These are phyloP conservation scores for Xerocomellus chrysenteron DNA, from an alignment of 768 basidiomycete species.

Conservation along the genomic window DNA sequence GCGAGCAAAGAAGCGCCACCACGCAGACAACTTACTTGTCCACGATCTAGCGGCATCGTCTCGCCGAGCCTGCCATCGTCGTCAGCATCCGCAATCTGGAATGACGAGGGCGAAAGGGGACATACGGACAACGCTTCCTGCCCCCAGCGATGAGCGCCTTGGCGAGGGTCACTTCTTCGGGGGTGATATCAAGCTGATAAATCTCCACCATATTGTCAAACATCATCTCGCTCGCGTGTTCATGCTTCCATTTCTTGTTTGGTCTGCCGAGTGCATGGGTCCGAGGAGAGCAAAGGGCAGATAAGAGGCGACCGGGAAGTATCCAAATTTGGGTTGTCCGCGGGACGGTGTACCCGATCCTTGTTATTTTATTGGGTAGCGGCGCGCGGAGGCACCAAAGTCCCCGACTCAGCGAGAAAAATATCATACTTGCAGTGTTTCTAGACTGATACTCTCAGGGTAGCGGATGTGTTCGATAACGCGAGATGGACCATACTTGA, in stretches of 20 bases:
- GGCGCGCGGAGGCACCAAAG: no score
- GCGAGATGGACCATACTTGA: conserved; percentile 86
- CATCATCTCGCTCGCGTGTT: conserved; percentile 82
- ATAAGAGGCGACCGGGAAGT: no score
- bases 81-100: background rate
- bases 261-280: conserved; percentile 35
- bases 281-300: no score
- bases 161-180: conserved; percentile 56
- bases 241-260: conserved; percentile 63
- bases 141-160: conserved; percentile 80
- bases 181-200: conserved; percentile 49
- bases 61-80: conserved; percentile 22
- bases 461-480: conserved; percentile 7
- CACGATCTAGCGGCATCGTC: conserved; percentile 70
- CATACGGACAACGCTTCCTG: conserved; percentile 48
- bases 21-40: conserved; percentile 56
- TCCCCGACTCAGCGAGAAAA: no score
- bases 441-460: no score
- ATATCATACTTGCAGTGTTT: no score
- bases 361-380: no score
- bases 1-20: background rate
- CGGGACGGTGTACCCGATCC: no score
- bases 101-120: background rate
- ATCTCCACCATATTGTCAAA: conserved; percentile 63
- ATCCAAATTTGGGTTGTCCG: no score